phyloP scores from a whole-genome alignment of 2,329 filamentous ascomycete species.

The Aureobasidium sp. region DNA sequence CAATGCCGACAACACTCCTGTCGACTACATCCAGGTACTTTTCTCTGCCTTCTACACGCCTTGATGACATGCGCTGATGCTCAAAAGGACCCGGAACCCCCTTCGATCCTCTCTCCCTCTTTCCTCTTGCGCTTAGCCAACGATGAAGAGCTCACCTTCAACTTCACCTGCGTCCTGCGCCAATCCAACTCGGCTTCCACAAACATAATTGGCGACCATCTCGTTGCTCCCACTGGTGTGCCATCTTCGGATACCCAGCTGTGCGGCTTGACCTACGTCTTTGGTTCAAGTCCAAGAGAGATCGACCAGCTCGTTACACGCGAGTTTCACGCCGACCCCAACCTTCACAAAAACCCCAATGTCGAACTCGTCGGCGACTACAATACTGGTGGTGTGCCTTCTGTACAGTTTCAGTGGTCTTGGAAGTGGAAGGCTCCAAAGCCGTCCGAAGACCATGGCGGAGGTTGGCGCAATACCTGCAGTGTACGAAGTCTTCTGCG shows the following conservation, averaged over 20 bases:
- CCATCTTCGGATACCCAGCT: slow-evolving; percentile 60
- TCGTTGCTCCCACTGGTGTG: slow-evolving; percentile 14
- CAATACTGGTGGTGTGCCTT: slow-evolving; percentile 69
- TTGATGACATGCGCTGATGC: slow-evolving; percentile 1
- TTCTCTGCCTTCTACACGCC: neutral
- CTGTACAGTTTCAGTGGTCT: slow-evolving; percentile 84
- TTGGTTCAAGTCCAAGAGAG: slow-evolving; percentile 75
- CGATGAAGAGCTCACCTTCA: slow-evolving; percentile 87
- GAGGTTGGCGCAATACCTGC: slow-evolving; percentile 92
- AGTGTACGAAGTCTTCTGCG: slow-evolving; percentile 49
- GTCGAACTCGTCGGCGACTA: slow-evolving; percentile 93
- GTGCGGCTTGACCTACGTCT: slow-evolving; percentile 84
- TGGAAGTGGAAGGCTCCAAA: slow-evolving; percentile 97
- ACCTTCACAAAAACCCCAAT: slow-evolving; percentile 93
- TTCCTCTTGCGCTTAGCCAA: slow-evolving; percentile 83
- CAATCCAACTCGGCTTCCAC: slow-evolving; percentile 26
- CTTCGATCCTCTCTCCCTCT: slow-evolving; percentile 43
- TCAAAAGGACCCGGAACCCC: slow-evolving; percentile 63
- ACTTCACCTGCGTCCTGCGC: slow-evolving; percentile 78
- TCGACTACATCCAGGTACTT: slow-evolving; percentile 87
- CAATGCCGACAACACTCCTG: slow-evolving; percentile 59
- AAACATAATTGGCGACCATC: slow-evolving; percentile 46
- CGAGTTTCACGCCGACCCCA: slow-evolving; percentile 94
- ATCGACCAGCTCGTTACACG: slow-evolving; percentile 88
- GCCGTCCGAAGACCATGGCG: slow-evolving; percentile 66